Base-by-base conservation (phyloP, 2,329 filamentous ascomycete species). In the Metarhizium brunneum region DNA sequence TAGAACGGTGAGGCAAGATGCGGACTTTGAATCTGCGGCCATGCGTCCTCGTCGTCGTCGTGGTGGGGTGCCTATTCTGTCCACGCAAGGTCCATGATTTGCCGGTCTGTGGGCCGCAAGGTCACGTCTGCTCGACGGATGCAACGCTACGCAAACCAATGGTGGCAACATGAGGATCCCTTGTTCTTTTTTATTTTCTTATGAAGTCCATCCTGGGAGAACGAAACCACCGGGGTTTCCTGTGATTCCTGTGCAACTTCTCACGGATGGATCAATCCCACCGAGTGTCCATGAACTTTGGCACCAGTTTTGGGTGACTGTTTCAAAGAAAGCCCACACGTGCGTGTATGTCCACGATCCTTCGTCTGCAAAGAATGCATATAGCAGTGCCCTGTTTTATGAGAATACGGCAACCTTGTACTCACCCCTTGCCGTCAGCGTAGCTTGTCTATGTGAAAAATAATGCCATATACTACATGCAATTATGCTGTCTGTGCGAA, bases 61-160 rank as follows among this genome's bases (percentile, higher is more conserved):
- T 55, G 57, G 45, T 18, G 58, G 53, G 50, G n/a, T 45, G 42
- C 7, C 16, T 11, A 18, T 16, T 45, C n/a, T 45, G 6, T 18
- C 14, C 14, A 14, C 18, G 48, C 47, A 36, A 48, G 57, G 30
- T 56, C 54, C 43, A 48, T 54, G 54, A 61, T 58, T 55, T 60
- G 58, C 50, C 50, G 48, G 35, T 53, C 36, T 40, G 43, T 55
- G 50, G 50, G 42, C 49, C 54, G 30, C 42, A n/a, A 47, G 56
- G 51, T 54, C 54, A 57, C 42, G 43, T 38, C 36, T 4, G 16
- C 29, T 61, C 48, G 50, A 66, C 63, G 60, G 57, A 61, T 59
- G 58, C 51, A 56, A 63, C 52, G 20, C 45, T 55, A 52, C 20
- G 32, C 47, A 56, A 43, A 35, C 59, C 63, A 64, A 62, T 63